Evolutionary conservation across 2,329 filamentous ascomycete species (phyloP).

Genomic region (Monosporascus cannonballus): DNA sequence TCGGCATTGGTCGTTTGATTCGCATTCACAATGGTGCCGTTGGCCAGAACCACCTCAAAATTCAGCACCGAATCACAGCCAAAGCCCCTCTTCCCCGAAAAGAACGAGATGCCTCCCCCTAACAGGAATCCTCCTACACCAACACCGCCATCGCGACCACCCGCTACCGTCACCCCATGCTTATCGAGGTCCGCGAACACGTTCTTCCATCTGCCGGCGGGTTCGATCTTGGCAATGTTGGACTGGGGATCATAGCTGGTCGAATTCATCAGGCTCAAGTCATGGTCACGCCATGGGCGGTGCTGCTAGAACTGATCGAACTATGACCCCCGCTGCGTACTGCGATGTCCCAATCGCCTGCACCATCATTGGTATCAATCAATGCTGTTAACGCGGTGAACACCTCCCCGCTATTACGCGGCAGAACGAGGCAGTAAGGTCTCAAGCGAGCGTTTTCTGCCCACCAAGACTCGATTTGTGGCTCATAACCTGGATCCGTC

Average conservation of each 20-base stretch:
- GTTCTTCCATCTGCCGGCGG: conserved; percentile 21
- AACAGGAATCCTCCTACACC: conserved; percentile 25
- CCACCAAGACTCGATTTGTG: conserved; percentile 18
- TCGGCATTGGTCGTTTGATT: conserved; percentile 31
- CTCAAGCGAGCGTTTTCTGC: conserved; percentile 14
- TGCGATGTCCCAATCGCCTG: conserved; percentile 33
- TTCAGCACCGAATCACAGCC: conserved; percentile 33
- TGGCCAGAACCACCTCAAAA: conserved; percentile 37
- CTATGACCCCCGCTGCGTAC: conserved; percentile 46
- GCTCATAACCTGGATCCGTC: conserved; percentile 13
- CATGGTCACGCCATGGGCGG: conserved; percentile 38
- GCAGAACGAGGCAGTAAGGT: conserved; percentile 19
- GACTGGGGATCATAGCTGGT: conserved; percentile 24
- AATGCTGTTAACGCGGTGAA: conserved; percentile 12
- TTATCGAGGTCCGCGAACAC: conserved; percentile 19
- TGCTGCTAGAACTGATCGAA: conserved; percentile 36
- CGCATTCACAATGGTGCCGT: conserved; percentile 35
- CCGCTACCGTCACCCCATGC: conserved; percentile 17
- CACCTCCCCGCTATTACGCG: conserved; percentile 15
- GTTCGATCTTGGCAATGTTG: conserved; percentile 27
- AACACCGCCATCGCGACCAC: conserved; percentile 24
- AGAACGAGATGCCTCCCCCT: conserved; percentile 21
- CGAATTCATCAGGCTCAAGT: conserved; percentile 32
- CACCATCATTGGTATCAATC: conserved; percentile 12
- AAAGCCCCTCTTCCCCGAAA: conserved; percentile 25